Conservation (phyloP, 768 basidiomycete genomes). For the Lentinula boryana region DNA sequence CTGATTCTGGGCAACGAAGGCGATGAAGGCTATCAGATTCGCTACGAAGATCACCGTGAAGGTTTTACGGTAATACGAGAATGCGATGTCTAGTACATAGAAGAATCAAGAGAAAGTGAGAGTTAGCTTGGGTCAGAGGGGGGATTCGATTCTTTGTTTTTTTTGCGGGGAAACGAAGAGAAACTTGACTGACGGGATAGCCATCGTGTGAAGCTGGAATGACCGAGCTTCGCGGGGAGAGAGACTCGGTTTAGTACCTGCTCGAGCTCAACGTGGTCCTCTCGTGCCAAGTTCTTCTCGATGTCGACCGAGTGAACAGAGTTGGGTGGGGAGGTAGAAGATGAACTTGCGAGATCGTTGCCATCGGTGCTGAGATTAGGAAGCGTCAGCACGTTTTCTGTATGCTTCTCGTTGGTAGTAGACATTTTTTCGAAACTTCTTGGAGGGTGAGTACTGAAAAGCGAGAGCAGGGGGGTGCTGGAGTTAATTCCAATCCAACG, state of each 20-base stretch:
- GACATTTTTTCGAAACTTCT: no score
- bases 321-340: background rate
- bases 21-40: constrained; percentile 45
- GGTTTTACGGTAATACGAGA: constrained; percentile 43
- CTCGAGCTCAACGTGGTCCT: background rate
- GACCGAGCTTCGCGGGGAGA: constrained; percentile 13
- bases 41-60: constrained; percentile 47
- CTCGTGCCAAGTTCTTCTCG: background rate
- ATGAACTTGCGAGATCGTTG: background rate
- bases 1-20: constrained; percentile 25
- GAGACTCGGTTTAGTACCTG: background rate
- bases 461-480: no score
- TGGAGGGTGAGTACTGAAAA: no score
- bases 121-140: no score
- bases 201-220: constrained; percentile 13
- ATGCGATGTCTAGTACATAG: constrained; percentile 1
- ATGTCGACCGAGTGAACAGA: background rate
- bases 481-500: no score
- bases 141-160: no score
- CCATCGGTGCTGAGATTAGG: background rate
- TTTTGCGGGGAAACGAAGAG: no score
- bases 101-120: background rate
- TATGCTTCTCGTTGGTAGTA: no score
- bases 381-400: background rate
- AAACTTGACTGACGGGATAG: constrained; percentile 8